phyloP scores from a whole-genome alignment of 257 asterid genomes.

The Fraxinus pennsylvanica region DNA sequence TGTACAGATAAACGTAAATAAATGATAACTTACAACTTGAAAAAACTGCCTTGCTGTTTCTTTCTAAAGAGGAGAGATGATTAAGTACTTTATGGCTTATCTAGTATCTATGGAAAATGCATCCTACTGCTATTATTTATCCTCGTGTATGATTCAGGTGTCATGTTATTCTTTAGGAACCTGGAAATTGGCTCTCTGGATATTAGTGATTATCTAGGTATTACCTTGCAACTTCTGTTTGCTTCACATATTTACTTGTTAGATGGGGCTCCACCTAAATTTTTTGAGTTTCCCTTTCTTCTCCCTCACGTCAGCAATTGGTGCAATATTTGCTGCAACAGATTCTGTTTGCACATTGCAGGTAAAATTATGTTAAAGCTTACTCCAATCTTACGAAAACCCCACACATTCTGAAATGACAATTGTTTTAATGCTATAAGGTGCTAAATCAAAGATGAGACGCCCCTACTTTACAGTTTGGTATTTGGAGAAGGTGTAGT shows the following conservation, averaged over 20 bases:
- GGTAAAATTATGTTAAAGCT: slow-evolving; percentile 26
- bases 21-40: background rate
- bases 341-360: slow-evolving; percentile 59
- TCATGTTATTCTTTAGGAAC: slow-evolving; percentile 26
- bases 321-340: slow-evolving; percentile 53
- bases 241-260: background rate
- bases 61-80: background rate
- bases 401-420: slow-evolving; percentile 2
- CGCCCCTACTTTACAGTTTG: slow-evolving; percentile 53
- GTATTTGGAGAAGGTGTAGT: slow-evolving; percentile 58
- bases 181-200: slow-evolving; percentile 33
- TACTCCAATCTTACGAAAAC: background rate
- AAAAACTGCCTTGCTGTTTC: background rate
- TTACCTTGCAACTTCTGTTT: slow-evolving; percentile 12
- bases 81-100: background rate
- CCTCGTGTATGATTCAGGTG: slow-evolving; percentile 28
- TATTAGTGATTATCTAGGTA: slow-evolving; percentile 53
- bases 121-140: background rate
- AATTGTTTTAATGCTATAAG: slow-evolving; percentile 24
- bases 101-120: background rate
- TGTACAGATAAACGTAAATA: background rate
- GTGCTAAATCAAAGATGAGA: slow-evolving; percentile 51
- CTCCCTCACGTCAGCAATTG: slow-evolving; percentile 33
- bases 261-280: background rate
- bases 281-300: background rate